Evolutionary conservation across 768 basidiomycete species (phyloP).

Genomic region (Amanita molliuscula): DNA sequence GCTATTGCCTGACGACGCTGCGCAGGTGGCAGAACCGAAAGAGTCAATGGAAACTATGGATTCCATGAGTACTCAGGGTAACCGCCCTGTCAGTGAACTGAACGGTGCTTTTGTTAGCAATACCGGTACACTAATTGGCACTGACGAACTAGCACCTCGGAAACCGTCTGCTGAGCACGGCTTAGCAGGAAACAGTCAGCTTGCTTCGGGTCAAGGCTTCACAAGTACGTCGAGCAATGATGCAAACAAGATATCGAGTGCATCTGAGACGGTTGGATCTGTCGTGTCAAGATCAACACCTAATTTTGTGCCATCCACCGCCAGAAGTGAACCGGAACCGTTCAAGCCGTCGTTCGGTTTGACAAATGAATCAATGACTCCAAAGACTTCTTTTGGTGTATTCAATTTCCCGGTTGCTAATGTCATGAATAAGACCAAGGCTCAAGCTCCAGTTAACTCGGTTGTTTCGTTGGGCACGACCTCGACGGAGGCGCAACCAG

Average conservation of each 20-base stretch:
- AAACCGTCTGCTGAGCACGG: not conserved
- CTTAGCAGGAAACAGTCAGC: not conserved
- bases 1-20: not conserved
- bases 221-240: not conserved
- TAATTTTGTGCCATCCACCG: slow-evolving; percentile 14
- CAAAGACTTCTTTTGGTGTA: slow-evolving; percentile 32
- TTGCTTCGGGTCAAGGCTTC: not conserved
- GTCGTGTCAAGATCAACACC: slow-evolving; percentile 10
- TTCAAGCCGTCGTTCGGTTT: not conserved
- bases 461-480: not conserved
- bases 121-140: not conserved
- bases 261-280: not conserved
- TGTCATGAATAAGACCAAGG: not conserved
- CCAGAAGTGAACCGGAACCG: slow-evolving; percentile 12
- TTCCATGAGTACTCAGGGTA: not conserved
- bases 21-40: not conserved
- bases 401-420: not conserved
- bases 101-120: not conserved
- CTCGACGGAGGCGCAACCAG: not conserved
- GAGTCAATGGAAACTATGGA: not conserved
- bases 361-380: slow-evolving; percentile 9
- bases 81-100: not conserved
- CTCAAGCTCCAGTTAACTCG: not conserved
- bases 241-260: not conserved
- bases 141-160: not conserved